Conservation (phyloP, 1,284 basidiomycete species). For the Trametes sp. region DNA sequence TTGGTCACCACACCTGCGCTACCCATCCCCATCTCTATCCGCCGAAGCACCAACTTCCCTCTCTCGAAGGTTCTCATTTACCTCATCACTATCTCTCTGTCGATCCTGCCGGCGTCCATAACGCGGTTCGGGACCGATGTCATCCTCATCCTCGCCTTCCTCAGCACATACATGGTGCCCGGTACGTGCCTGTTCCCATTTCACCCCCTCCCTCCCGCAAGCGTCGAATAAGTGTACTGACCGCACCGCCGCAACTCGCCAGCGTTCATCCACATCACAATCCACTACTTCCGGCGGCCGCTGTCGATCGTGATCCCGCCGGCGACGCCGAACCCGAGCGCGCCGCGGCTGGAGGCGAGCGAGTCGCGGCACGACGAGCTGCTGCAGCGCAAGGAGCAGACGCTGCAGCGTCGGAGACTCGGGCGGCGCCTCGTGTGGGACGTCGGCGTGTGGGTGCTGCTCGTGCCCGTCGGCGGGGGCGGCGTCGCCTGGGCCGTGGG, state of each 20-base stretch:
- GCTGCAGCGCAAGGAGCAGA: slow-evolving; percentile 76
- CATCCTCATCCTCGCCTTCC: slow-evolving; percentile 56
- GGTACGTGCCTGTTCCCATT: slow-evolving; percentile 45
- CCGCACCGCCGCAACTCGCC: slow-evolving; percentile 7
- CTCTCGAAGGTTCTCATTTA: slow-evolving; percentile 54
- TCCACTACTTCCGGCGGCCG: slow-evolving; percentile 74
- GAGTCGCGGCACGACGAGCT: slow-evolving; percentile 60
- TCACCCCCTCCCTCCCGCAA: neutral
- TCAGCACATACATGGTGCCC: slow-evolving; percentile 66
- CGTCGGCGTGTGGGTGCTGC: slow-evolving; percentile 69
- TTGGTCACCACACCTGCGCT: slow-evolving; percentile 61
- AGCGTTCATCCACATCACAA: slow-evolving; percentile 69
- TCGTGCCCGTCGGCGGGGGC: slow-evolving; percentile 59
- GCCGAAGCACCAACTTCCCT: slow-evolving; percentile 54
- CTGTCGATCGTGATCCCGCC: slow-evolving; percentile 71
- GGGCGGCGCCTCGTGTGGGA: slow-evolving; percentile 75
- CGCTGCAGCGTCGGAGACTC: slow-evolving; percentile 69
- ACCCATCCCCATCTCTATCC: slow-evolving; percentile 52
- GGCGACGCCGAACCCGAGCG: slow-evolving; percentile 37
- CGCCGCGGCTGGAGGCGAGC: slow-evolving; percentile 37
- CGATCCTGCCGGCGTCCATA: slow-evolving; percentile 48
- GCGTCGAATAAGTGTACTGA: no score
- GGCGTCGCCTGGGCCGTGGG: slow-evolving; percentile 64
- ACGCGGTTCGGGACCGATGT: slow-evolving; percentile 53
- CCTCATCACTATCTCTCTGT: slow-evolving; percentile 50